A percentile compares a stretch with the other conserved stretches of the same genome.
Evolutionary conservation across 495 filamentous ascomycete genomes (phyloP).

Genomic region (Parathielavia hyrcaniae): DNA sequence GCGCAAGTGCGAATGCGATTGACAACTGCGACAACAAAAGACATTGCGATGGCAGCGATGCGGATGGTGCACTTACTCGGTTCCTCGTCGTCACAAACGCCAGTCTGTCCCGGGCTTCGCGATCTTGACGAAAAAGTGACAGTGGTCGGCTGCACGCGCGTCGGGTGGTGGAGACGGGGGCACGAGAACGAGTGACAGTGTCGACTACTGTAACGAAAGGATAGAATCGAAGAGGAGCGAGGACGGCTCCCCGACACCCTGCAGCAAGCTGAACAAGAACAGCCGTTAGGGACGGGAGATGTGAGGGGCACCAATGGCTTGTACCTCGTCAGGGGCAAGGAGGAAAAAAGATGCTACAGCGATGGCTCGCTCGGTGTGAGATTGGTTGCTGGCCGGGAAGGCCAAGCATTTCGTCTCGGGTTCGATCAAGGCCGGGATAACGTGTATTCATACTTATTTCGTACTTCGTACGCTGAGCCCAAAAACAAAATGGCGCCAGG

Average conservation of each 20-base stretch:
- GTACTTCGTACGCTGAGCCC: background rate
- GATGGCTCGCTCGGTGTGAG: slow-evolving; percentile 17
- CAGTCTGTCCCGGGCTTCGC: background rate
- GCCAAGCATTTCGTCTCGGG: slow-evolving; percentile 11
- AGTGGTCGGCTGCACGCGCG: slow-evolving; percentile 12
- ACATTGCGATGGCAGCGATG: background rate
- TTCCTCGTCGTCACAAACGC: background rate
- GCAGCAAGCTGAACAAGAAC: slow-evolving; percentile 1
- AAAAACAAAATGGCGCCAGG: slow-evolving; percentile 17
- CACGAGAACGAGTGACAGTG: slow-evolving; percentile 16
- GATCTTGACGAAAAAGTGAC: background rate
- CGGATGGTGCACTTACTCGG: slow-evolving; percentile 8
- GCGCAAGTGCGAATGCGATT: background rate
- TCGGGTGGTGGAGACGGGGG: slow-evolving; percentile 20
- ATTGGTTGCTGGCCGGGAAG: slow-evolving; percentile 23
- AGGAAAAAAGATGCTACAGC: slow-evolving; percentile 14
- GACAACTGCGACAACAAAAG: background rate
- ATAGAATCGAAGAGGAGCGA: slow-evolving; percentile 4
- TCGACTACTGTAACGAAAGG: slow-evolving; percentile 1
- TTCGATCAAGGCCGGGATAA: slow-evolving; percentile 12
- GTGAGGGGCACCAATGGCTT: slow-evolving; percentile 12
- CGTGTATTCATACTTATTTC: too few relatives aligned
- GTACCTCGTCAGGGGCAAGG: slow-evolving; percentile 13
- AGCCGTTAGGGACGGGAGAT: slow-evolving; percentile 9
- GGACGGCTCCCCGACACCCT: background rate